A percentile compares a stretch with the other conserved stretches of the same genome.
Conservation (phyloP, 225 moss, liverwort and hornwort genomes). For the Neckera pumila region DNA sequence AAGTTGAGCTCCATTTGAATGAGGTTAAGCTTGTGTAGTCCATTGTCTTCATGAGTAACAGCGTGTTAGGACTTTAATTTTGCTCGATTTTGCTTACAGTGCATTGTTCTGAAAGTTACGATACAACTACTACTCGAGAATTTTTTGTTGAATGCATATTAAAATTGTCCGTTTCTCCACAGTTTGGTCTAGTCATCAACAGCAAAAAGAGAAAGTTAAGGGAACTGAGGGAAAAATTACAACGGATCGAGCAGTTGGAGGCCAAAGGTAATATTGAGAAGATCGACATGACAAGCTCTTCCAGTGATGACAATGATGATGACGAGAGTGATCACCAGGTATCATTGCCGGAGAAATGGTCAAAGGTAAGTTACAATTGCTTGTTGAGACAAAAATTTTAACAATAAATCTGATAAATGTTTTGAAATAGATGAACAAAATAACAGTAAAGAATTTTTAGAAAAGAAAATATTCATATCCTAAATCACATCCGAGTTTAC, state of each 20-base stretch:
- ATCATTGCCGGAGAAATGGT: not conserved
- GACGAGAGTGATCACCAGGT: constrained; percentile 20
- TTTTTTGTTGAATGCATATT: not conserved
- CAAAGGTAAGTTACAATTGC: not conserved
- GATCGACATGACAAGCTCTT: constrained; percentile 12
- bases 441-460: no score
- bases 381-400: not conserved
- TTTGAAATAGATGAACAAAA: not conserved
- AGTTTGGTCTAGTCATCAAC: constrained; percentile 61
- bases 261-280: not conserved
- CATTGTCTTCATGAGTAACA: not conserved
- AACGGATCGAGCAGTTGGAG: not conserved
- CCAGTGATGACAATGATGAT: constrained; percentile 34
- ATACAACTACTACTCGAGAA: not conserved
- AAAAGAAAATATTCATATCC: not conserved
- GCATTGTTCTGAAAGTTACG: not conserved
- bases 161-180: not conserved
- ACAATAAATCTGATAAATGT: not conserved
- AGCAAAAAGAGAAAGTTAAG: constrained; percentile 54
- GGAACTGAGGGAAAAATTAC: constrained; percentile 18
- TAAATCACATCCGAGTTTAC: not conserved
- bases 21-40: not conserved
- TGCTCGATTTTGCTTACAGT: not conserved
- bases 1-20: not conserved
- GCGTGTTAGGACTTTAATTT: not conserved